Evolutionary conservation across 805 yeast species (phyloP).

Genomic region (Saccharomycopsis fermentans): DNA sequence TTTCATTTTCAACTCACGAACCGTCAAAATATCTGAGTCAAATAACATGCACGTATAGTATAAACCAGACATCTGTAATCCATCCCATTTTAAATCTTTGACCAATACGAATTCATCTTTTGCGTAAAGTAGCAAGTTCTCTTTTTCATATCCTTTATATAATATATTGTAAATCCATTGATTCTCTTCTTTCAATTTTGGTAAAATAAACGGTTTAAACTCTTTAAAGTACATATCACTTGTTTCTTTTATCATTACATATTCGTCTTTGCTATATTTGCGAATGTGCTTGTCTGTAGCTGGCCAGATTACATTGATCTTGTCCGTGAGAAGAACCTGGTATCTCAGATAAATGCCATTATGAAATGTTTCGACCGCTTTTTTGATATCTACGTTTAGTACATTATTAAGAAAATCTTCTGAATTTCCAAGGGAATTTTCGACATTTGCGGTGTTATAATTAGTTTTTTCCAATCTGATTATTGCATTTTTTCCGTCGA

Average conservation of each 20-base stretch:
- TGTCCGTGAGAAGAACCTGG: slow-evolving; percentile 53
- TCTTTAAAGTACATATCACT: slow-evolving; percentile 55
- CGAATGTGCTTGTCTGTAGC: slow-evolving; percentile 79
- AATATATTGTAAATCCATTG: slow-evolving; percentile 88
- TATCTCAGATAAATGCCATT: slow-evolving; percentile 86
- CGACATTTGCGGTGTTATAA: slow-evolving; percentile 27
- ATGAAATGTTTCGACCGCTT: slow-evolving; percentile 29
- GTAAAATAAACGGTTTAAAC: slow-evolving; percentile 67
- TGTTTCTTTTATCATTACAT: slow-evolving; percentile 64
- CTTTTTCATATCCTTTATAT: slow-evolving; percentile 74
- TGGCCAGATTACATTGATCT: slow-evolving; percentile 73
- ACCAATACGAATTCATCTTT: slow-evolving; percentile 56
- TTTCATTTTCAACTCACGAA: slow-evolving; percentile 58
- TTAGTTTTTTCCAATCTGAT: slow-evolving; percentile 64
- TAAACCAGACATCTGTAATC: slow-evolving; percentile 52
- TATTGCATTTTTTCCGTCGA: slow-evolving; percentile 54
- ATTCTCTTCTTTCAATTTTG: slow-evolving; percentile 67
- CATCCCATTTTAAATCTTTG: slow-evolving; percentile 98
- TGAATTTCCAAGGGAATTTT: background rate
- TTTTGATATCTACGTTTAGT: background rate
- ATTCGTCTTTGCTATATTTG: slow-evolving; percentile 56
- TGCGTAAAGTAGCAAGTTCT: slow-evolving; percentile 54
- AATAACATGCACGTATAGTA: slow-evolving; percentile 72
- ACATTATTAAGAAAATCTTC: background rate
- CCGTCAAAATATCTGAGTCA: slow-evolving; percentile 54